Base-by-base conservation (phyloP, 2,329 filamentous ascomycete genomes). In the Venturia oleaginea region DNA sequence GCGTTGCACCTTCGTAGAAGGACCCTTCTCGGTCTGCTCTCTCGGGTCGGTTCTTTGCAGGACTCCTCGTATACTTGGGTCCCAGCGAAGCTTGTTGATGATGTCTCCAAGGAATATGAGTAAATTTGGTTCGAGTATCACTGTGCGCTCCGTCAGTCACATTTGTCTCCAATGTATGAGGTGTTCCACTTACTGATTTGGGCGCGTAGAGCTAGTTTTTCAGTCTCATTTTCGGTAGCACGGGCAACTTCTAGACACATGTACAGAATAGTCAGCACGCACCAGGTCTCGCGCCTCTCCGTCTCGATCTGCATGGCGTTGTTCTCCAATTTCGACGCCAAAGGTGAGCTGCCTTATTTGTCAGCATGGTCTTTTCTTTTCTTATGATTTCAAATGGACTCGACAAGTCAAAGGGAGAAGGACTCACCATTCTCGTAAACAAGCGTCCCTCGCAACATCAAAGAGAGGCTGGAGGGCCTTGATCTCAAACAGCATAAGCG, bases 31-130 rank as follows among this genome's bases (percentile, higher is more conserved):
- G 7, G 62, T 63, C 22, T 55, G 62, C 34, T 60, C 59, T 24
- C 59, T 40, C 15, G 59, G 59, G 19, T 60, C 59, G 3, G 37
- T 40, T 60, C 59, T 60, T 51, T 63, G 63, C 15, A 64, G 55
- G 17, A 42, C 37, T 11, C 54, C 54, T 40, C 32, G 17, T 24
- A 67, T 65, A 22, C 42, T 51, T 17, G 60, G 38, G 70, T 86
- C 70, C 84, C 84, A 77, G 82, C 89, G 72, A 43, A 82, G 65
- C 59, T 75, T 76, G 8, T 76, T 75, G 37, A 81, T 75, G n/a
- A 80, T 69, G 42, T 87, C 84, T 37, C 92, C 83, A 73, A 96
- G 82, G 65, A 88, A 87, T 59, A 89, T 83, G 22, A 92, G 81
- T 59, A 96, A 75, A 63, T 84, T 84, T 0, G 91, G 61, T n/a